Base-by-base conservation (phyloP, 108 stramenopile genomes). In the Nitzschia inconspicua region DNA sequence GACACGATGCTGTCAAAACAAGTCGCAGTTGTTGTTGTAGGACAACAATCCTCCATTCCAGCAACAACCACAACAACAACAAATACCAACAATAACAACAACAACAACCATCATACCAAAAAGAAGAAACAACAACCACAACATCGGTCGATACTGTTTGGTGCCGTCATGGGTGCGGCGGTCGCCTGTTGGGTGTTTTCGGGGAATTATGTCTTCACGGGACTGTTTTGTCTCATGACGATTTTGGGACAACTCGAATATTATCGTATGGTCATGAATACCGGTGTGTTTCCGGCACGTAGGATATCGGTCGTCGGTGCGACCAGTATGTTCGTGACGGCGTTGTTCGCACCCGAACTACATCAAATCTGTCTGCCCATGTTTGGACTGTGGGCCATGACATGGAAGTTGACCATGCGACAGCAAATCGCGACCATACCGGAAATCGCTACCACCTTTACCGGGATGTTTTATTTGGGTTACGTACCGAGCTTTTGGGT, bases 401-500 rank as follows among this genome's bases (percentile, higher is more conserved):
- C 95, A 51, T 97, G 94, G 95, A 88, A 96, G 37, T 68, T 96
- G 19, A 79, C 96, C 20, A 86, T 87, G 79, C 58, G 92, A 64
- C 75, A 73, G 44, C 58, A 78, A 10, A 68, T 76, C 8, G 76
- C 86, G 3, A 78, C 89, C 20, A 97, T 97, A 60, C 57, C 84
- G 24, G 96, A 98, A 62, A 96, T 98, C 64, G 89, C 94, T 13
- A 94, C 98, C 0, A 95, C 98, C 0, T 92, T 98, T 56, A 85
- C 96, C 31, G 98, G 98, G 0, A 94, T 98, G 85, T 96, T 98
- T 72, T 98, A 97, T 66, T 63, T 93, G 29, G 97, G 94, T 16
- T 98, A 98, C 57, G 78, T 96, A 42, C 97, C 97, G 9, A 80
- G 78, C 35, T 98, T 93, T 68, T 98, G 97, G 95, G 94, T 96